Evolutionary conservation across 116 monocot species (phyloP).

Genomic region (Iris pallida): DNA sequence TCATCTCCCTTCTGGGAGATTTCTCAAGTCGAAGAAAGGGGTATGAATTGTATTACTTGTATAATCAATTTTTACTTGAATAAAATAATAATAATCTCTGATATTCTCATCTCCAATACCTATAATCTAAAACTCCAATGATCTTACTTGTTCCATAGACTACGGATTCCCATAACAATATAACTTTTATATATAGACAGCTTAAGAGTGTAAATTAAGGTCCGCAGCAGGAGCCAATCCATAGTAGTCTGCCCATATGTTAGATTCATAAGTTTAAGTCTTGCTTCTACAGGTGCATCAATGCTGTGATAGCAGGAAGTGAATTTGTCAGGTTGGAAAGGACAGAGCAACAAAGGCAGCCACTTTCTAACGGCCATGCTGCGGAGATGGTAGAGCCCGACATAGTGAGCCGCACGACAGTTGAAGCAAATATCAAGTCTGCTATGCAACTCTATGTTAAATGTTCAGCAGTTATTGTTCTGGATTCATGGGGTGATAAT

Average conservation of each 20-base stretch:
- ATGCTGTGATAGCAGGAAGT: conserved; percentile 66
- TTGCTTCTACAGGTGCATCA: conserved; percentile 63
- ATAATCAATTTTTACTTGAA: too few species aligned
- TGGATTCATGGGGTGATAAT: conserved; percentile 65
- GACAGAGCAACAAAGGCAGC: conserved; percentile 43
- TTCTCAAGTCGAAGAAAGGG: too few species aligned
- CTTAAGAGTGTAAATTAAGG: too few species aligned
- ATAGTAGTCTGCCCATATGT: background rate
- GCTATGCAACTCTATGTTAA: conserved; percentile 78
- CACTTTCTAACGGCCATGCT: conserved; percentile 57
- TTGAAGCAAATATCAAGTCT: conserved; percentile 81
- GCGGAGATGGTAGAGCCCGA: conserved; percentile 46
- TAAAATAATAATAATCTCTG: too few species aligned
- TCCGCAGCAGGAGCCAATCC: too few species aligned
- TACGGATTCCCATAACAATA: too few species aligned
- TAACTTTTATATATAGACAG: too few species aligned
- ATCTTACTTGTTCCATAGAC: too few species aligned
- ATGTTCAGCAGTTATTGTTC: conserved; percentile 61
- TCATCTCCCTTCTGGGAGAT: too few species aligned
- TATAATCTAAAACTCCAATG: too few species aligned
- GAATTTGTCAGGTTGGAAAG: conserved; percentile 64
- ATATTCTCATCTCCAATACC: too few species aligned
- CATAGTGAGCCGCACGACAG: conserved; percentile 36
- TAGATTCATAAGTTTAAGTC: background rate
- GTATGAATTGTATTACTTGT: too few species aligned